Evolutionary conservation across 768 basidiomycete species (phyloP).

Genomic region (Mycena capillaripes): DNA sequence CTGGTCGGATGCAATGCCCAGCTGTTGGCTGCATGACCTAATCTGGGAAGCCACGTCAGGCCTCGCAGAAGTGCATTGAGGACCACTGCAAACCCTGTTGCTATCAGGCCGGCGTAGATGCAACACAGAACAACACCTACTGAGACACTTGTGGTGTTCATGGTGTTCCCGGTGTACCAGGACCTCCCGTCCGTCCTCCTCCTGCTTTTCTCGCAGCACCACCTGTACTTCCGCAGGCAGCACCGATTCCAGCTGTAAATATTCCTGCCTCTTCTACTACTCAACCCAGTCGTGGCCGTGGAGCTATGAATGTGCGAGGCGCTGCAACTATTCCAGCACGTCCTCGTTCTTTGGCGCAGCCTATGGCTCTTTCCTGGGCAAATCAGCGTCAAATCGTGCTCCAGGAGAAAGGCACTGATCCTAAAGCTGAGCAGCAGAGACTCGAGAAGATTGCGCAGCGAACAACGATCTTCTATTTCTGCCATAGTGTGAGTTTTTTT

Average conservation of each 20-base stretch:
- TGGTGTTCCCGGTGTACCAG: neutral
- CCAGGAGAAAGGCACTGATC: neutral
- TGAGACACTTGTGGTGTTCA: neutral
- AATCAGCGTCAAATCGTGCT: neutral
- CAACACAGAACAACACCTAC: neutral
- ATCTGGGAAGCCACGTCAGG: neutral
- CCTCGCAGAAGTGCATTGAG: neutral
- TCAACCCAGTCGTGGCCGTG: neutral
- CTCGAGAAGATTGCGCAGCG: neutral
- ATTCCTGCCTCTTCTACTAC: neutral
- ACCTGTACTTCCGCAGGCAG: neutral
- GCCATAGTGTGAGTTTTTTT: neutral
- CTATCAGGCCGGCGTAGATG: neutral
- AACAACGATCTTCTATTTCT: neutral
- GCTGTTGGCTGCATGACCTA: neutral
- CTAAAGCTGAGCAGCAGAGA: neutral
- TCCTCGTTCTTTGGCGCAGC: neutral
- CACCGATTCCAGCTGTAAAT: too few species aligned
- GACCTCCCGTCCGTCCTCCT: neutral
- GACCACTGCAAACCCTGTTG: neutral
- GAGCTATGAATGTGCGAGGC: neutral
- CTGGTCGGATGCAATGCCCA: neutral
- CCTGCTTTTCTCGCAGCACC: neutral
- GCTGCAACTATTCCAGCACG: neutral
- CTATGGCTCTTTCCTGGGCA: neutral